phyloP scores from a whole-genome alignment of 2,329 filamentous ascomycete species.

The Xylariaceae sp. region DNA sequence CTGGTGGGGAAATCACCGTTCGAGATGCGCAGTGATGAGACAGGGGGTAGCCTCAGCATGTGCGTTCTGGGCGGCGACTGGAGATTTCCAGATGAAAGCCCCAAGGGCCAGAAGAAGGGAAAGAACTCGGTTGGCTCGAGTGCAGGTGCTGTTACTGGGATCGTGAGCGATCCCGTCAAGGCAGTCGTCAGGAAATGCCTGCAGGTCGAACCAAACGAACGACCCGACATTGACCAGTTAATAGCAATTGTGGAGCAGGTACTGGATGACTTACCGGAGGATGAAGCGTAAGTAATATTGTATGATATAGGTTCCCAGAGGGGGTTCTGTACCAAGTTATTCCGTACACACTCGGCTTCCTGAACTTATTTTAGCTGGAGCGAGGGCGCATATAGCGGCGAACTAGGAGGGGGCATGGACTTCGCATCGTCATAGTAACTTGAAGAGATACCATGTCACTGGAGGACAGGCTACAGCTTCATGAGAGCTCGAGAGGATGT shows the following conservation, averaged over 20 bases:
- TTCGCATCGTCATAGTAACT: no score
- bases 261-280: slow-evolving; percentile 24
- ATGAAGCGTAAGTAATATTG: slow-evolving; percentile 18
- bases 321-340: no score
- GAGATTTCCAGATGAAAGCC: slow-evolving; percentile 87
- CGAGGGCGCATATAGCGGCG: no score
- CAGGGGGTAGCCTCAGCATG: slow-evolving; percentile 84
- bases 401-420: no score
- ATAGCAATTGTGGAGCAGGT: slow-evolving; percentile 26
- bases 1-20: slow-evolving; percentile 95
- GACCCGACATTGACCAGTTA: slow-evolving; percentile 47
- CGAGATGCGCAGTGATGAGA: slow-evolving; percentile 92
- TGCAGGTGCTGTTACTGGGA: slow-evolving; percentile 34
- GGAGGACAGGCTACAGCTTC: no score
- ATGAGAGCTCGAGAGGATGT: no score
- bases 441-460: no score
- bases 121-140: slow-evolving; percentile 30
- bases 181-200: slow-evolving; percentile 84
- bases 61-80: slow-evolving; percentile 92
- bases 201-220: slow-evolving; percentile 75
- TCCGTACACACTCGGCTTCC: no score
- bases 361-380: no score
- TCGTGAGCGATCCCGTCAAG: slow-evolving; percentile 74
- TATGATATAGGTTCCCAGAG: no score
- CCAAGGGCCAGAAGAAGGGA: slow-evolving; percentile 41